phyloP scores from a whole-genome alignment of 2,329 filamentous ascomycete species.

The Trichoderma breve region DNA sequence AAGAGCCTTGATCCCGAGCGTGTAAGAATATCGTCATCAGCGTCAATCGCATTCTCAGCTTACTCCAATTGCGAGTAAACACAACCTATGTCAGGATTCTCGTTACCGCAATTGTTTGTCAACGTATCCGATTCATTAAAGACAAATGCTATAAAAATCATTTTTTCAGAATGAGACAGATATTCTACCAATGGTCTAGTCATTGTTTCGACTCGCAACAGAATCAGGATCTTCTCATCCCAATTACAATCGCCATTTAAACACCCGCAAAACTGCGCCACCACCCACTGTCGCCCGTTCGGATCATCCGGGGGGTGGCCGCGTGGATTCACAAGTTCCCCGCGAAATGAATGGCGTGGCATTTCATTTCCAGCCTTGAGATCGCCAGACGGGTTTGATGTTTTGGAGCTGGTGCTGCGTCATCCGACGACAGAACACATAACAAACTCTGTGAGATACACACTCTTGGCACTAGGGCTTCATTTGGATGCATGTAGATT shows the following conservation, averaged over 20 bases:
- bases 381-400: neutral
- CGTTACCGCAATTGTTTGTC: too few relatives aligned
- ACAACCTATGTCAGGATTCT: neutral
- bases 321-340: neutral
- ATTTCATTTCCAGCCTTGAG: neutral
- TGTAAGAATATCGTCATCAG: slow-evolving; percentile 11
- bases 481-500: neutral
- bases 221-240: neutral
- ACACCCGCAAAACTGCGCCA: neutral
- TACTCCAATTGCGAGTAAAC: neutral
- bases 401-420: neutral
- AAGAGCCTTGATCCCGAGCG: neutral
- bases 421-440: neutral
- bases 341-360: neutral
- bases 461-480: neutral
- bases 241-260: neutral
- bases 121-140: neutral
- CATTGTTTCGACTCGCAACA: neutral
- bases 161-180: neutral
- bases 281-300: neutral
- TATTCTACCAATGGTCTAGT: neutral
- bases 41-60: neutral
- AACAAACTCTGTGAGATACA: neutral
- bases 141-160: neutral
- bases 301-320: slow-evolving; percentile 8